phyloP scores from a whole-genome alignment of 2,329 filamentous ascomycete genomes.

The Sporothrix pseudoabietina region DNA sequence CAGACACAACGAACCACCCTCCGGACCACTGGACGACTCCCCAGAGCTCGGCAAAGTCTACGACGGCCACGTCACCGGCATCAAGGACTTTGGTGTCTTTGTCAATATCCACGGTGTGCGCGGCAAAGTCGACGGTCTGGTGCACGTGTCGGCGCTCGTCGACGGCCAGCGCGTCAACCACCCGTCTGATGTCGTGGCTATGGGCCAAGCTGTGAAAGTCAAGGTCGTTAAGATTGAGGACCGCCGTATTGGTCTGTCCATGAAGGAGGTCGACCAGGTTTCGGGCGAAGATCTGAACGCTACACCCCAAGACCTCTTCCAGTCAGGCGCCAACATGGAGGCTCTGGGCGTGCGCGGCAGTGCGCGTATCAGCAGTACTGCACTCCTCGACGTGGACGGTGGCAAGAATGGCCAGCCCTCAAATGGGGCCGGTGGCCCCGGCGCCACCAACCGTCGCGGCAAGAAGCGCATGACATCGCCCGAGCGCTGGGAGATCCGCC shows the following conservation, averaged over 20 bases:
- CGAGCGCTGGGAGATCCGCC: conserved; percentile 95
- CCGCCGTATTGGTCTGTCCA: conserved; percentile 80
- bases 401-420: conserved; percentile 47
- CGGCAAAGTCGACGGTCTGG: conserved; percentile 88
- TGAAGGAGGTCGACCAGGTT: conserved; percentile 95
- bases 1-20: conserved; percentile 54
- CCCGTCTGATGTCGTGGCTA: conserved; percentile 81
- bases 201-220: conserved; percentile 83
- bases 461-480: conserved; percentile 96
- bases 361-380: conserved; percentile 48
- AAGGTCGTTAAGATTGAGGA: conserved; percentile 89
- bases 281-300: conserved; percentile 76
- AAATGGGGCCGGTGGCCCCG: conserved; percentile 50
- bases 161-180: conserved; percentile 87
- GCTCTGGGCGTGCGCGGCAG: conserved; percentile 68
- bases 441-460: conserved; percentile 52
- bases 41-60: conserved; percentile 87
- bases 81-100: conserved; percentile 96
- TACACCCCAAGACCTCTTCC: conserved; percentile 73
- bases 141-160: conserved; percentile 88
- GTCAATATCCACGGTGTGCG: conserved; percentile 86
- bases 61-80: conserved; percentile 81
- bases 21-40: conserved; percentile 75
- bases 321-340: conserved; percentile 89
- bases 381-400: not conserved